A percentile compares a stretch with the other conserved stretches of the same genome.
These are phyloP conservation scores for Lasiodiplodia citricola DNA, from an alignment of 2,329 filamentous ascomycete genomes.

Conservation along the genomic window DNA sequence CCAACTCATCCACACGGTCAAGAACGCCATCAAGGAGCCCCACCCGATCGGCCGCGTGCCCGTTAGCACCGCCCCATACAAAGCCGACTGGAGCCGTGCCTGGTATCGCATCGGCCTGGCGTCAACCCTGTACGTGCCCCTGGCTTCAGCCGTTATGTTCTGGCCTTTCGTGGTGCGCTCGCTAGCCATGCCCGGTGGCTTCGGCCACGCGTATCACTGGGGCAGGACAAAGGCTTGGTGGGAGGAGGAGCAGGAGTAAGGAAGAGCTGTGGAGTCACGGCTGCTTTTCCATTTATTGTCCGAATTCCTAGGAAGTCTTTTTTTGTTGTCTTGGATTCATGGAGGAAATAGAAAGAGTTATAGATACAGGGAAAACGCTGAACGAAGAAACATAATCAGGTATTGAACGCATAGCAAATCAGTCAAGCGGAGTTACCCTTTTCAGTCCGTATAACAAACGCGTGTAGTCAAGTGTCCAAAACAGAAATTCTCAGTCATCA, in stretches of 20 bases:
- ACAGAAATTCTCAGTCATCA: no score
- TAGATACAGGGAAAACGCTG: neutral
- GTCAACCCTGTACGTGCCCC: neutral
- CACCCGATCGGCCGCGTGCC: neutral
- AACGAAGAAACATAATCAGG: neutral
- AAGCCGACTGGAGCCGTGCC: neutral
- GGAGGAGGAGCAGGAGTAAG: neutral
- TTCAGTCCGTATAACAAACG: neutral
- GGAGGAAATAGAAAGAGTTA: neutral
- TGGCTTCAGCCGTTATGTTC: neutral
- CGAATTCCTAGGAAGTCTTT: neutral
- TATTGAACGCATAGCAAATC: neutral
- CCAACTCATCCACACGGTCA: neutral
- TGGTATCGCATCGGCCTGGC: constrained; percentile 1
- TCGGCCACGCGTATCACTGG: neutral
- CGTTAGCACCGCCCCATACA: neutral
- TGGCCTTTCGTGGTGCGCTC: neutral
- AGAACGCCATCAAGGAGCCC: neutral
- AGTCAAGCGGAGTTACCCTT: neutral
- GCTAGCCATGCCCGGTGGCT: neutral
- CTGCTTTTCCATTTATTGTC: neutral
- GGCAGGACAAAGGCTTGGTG: neutral
- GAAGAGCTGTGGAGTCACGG: neutral
- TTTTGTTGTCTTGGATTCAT: neutral
- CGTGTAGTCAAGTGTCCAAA: no score